These are phyloP conservation scores for Eremothecium coryli DNA, from an alignment of 1,139 yeast genomes.

Conservation along the genomic window DNA sequence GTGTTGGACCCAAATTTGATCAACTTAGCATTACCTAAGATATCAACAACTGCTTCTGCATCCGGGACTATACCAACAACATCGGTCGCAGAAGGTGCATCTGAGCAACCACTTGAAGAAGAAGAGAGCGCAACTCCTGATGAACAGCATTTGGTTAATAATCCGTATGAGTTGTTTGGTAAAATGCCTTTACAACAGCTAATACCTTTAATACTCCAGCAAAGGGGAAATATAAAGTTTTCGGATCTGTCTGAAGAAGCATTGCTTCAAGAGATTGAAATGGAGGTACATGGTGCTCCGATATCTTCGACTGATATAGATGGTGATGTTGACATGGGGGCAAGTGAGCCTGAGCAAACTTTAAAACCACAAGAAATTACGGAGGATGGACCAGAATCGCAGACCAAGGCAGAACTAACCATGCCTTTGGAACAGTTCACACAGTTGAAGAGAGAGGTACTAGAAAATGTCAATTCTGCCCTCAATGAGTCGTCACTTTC, in stretches of 20 bases:
- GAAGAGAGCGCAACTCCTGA: slow-evolving; percentile 1
- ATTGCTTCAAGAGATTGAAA: slow-evolving; percentile 39
- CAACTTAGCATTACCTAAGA: slow-evolving; percentile 9
- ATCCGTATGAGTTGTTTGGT: slow-evolving; percentile 28
- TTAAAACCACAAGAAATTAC: slow-evolving; percentile 7
- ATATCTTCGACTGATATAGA: slow-evolving; percentile 13
- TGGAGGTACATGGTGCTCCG: slow-evolving; percentile 12
- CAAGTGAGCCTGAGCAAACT: slow-evolving; percentile 12
- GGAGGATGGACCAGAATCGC: slow-evolving; percentile 8
- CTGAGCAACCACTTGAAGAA: slow-evolving; percentile 6
- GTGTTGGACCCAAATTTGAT: slow-evolving; percentile 28
- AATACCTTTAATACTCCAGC: slow-evolving; percentile 27
- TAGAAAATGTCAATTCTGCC: slow-evolving; percentile 54
- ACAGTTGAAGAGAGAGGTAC: slow-evolving; percentile 47
- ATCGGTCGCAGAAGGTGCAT: slow-evolving; percentile 8
- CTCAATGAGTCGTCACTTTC: slow-evolving; percentile 83
- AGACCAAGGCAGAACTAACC: slow-evolving; percentile 10
- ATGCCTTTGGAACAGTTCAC: slow-evolving; percentile 43
- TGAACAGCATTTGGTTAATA: slow-evolving; percentile 14
- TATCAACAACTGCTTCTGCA: slow-evolving; percentile 11
- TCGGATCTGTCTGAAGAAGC: slow-evolving; percentile 46
- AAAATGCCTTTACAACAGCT: slow-evolving; percentile 26
- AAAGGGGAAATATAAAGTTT: slow-evolving; percentile 25
- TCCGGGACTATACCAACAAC: slow-evolving; percentile 5
- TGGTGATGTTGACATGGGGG: slow-evolving; percentile 15